Conservation (phyloP, 2,329 filamentous ascomycete genomes). For the Fusarium aywerte region DNA sequence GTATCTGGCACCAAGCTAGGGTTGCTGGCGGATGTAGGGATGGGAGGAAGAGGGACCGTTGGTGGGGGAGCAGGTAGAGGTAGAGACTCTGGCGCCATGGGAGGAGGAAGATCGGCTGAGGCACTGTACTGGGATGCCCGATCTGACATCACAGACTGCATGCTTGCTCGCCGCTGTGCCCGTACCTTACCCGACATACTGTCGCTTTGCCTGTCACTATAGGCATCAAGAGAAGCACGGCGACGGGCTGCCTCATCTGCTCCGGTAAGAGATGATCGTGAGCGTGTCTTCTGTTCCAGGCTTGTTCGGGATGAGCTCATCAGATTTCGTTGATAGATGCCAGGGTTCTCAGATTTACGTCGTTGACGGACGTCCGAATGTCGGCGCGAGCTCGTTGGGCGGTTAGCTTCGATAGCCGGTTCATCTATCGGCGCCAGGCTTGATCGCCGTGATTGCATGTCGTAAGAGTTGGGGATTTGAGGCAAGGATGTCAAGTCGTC, state of each 20-base stretch:
- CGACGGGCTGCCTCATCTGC: slow-evolving; percentile 41
- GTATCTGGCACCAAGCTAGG: slow-evolving; percentile 37
- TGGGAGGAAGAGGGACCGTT: slow-evolving; percentile 47
- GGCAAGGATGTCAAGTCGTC: slow-evolving; percentile 34
- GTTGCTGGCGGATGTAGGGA: slow-evolving; percentile 45
- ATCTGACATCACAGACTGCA: slow-evolving; percentile 46
- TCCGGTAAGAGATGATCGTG: slow-evolving; percentile 33
- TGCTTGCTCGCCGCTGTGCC: slow-evolving; percentile 46
- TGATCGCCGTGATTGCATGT: slow-evolving; percentile 40
- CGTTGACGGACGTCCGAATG: slow-evolving; percentile 50
- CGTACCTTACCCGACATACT: slow-evolving; percentile 37
- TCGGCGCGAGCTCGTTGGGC: slow-evolving; percentile 45
- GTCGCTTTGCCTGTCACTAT: slow-evolving; percentile 40
- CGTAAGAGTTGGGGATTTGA: slow-evolving; percentile 17
- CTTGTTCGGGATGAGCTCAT: slow-evolving; percentile 26
- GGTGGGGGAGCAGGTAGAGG: slow-evolving; percentile 47
- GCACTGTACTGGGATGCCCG: slow-evolving; percentile 39
- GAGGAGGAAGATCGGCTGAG: slow-evolving; percentile 42
- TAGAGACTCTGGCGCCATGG: slow-evolving; percentile 39
- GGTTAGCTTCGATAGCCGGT: slow-evolving; percentile 26
- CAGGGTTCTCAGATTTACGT: slow-evolving; percentile 39
- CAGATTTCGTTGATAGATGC: slow-evolving; percentile 20
- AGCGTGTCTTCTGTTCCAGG: slow-evolving; percentile 36
- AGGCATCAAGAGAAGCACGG: slow-evolving; percentile 50
- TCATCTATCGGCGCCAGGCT: slow-evolving; percentile 37